A percentile compares a stretch with the other conserved stretches of the same genome.
These are phyloP conservation scores for Tetraselmis chui DNA, from an alignment of 139 green algal genomes.

Conservation along the genomic window DNA sequence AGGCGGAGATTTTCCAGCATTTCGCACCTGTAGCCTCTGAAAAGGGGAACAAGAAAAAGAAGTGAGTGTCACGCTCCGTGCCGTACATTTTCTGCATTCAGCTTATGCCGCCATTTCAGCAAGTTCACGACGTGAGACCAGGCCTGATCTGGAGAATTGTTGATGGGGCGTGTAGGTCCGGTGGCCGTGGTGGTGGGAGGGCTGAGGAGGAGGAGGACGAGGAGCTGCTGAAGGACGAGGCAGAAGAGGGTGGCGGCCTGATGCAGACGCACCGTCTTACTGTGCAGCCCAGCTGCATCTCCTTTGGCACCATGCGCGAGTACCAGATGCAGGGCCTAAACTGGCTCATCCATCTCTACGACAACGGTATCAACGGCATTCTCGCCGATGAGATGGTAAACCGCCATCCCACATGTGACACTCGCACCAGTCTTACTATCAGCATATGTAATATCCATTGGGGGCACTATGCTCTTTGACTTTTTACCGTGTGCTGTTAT, in stretches of 20 bases:
- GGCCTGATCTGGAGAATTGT: no score
- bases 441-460: conserved; percentile 42
- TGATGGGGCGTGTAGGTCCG: no score
- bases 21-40: conserved; percentile 55
- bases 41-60: conserved; percentile 29
- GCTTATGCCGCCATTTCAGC: conserved; percentile 44
- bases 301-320: conserved; percentile 86
- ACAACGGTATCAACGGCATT: conserved; percentile 99
- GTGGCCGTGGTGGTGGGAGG: no score
- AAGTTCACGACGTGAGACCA: conserved; percentile 81
- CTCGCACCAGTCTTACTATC: no score
- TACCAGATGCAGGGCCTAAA: conserved; percentile 99
- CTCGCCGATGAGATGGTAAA: conserved; percentile 96
- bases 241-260: conserved; percentile 25
- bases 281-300: conserved; percentile 78
- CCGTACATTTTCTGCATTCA: no score
- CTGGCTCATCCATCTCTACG: conserved; percentile 98
- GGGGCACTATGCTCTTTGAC: no score
- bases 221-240: neutral
- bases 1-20: conserved; percentile 98
- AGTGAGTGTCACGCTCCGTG: no score
- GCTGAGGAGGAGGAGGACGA: conserved; percentile 70
- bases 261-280: conserved; percentile 66
- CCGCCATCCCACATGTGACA: no score
- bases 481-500: no score